Percentiles rank a stretch among this genome's conserved stretches.
phyloP scores from a whole-genome alignment of 208 protist genomes.

The Trypanosoma theileri region DNA sequence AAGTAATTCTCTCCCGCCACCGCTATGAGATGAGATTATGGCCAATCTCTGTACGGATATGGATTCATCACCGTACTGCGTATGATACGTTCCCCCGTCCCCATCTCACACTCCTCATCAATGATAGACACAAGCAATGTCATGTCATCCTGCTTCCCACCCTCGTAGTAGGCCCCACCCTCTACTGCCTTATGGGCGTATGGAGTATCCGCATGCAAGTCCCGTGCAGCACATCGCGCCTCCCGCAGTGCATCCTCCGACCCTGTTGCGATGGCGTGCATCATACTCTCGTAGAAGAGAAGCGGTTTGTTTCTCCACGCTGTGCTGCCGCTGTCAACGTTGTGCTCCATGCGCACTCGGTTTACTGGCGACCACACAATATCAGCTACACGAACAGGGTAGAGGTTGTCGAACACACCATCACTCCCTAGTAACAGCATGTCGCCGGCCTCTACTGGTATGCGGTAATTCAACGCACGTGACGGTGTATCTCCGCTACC shows the following conservation, averaged over 20 bases:
- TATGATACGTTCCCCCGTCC: constrained; percentile 43
- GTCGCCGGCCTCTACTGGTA: constrained; percentile 54
- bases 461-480: constrained; percentile 37
- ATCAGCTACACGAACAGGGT: constrained; percentile 35
- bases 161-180: constrained; percentile 58
- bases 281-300: constrained; percentile 35
- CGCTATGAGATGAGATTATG: constrained; percentile 19
- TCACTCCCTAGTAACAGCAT: constrained; percentile 69
- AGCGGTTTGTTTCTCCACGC: no score
- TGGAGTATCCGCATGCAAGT: constrained; percentile 54
- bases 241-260: constrained; percentile 37
- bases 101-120: constrained; percentile 44
- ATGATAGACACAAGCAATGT: constrained; percentile 62
- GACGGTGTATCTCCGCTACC: constrained; percentile 59
- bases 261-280: constrained; percentile 40
- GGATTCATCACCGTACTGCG: constrained; percentile 45
- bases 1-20: background rate
- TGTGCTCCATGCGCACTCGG: constrained; percentile 31
- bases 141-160: constrained; percentile 82
- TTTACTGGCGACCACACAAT: constrained; percentile 46
- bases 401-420: constrained; percentile 79
- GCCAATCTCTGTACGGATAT: constrained; percentile 67
- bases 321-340: constrained; percentile 8
- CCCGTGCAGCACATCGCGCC: constrained; percentile 37
- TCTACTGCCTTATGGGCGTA: constrained; percentile 70